Percentiles rank a stretch among this genome's conserved stretches.
Conservation (phyloP, 75 land plant species). For the Picea glauca region DNA sequence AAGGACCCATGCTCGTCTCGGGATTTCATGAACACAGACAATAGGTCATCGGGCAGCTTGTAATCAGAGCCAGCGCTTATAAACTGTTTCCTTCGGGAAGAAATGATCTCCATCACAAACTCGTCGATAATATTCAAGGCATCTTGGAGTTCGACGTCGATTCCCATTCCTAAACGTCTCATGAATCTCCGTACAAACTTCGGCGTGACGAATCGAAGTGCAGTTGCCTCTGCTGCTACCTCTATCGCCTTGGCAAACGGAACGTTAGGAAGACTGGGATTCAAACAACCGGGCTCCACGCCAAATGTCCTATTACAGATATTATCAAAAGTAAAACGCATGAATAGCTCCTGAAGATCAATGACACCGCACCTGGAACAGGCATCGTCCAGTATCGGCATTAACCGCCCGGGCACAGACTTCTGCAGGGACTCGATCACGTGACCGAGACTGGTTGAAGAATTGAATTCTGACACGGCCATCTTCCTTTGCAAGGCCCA, state of each 20-base stretch:
- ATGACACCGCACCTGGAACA: not conserved
- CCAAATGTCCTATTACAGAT: conserved; percentile 32
- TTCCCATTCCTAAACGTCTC: not conserved
- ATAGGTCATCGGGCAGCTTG: conserved; percentile 8
- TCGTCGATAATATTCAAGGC: not conserved
- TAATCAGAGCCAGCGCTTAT: not conserved
- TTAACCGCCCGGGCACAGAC: not conserved
- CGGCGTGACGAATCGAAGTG: not conserved
- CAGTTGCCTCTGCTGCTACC: conserved; percentile 18
- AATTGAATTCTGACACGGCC: conserved; percentile 4
- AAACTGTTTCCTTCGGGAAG: not conserved
- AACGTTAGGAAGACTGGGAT: conserved; percentile 21
- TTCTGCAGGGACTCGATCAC: not conserved
- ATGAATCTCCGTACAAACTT: not conserved
- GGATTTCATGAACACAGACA: conserved; percentile 24
- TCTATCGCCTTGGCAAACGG: conserved; percentile 45
- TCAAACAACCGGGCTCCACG: conserved; percentile 30
- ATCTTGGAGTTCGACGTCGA: not conserved
- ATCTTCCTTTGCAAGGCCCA: conserved; percentile 12
- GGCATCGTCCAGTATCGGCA: conserved; percentile 17
- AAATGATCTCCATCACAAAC: not conserved
- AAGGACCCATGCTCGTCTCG: not conserved
- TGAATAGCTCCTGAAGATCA: conserved; percentile 42
- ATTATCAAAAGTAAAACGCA: conserved; percentile 36
- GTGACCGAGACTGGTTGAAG: not conserved